Evolutionary conservation across 2,329 filamentous ascomycete genomes (phyloP).

Genomic region (Graphiopsis chlorocephala): DNA sequence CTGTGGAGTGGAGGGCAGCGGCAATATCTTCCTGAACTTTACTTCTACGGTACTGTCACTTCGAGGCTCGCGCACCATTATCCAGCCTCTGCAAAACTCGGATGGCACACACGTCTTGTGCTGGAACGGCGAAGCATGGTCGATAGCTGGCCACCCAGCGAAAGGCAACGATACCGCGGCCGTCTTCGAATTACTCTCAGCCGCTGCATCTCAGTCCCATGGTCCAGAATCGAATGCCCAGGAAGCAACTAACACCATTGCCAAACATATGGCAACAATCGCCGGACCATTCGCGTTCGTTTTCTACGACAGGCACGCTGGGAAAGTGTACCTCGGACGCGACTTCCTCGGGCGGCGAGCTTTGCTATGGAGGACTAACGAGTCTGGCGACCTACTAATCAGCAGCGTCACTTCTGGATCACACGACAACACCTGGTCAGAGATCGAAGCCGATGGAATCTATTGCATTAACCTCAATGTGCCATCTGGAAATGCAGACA

Average conservation of each 20-base stretch:
- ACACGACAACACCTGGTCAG: constrained; percentile 58
- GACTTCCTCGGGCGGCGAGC: constrained; percentile 87
- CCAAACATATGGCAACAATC: constrained; percentile 19
- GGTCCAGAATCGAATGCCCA: too few species aligned
- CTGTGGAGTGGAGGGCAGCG: too few species aligned
- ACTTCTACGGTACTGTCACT: constrained; percentile 86
- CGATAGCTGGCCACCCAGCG: constrained; percentile 58
- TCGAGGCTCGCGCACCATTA: constrained; percentile 68
- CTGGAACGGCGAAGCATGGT: constrained; percentile 99
- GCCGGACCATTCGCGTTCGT: constrained; percentile 84
- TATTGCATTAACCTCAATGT: constrained; percentile 61
- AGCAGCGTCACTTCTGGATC: constrained; percentile 67
- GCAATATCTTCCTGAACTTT: constrained; percentile 55
- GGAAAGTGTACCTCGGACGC: constrained; percentile 73
- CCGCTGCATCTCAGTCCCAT: neutral
- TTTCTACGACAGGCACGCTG: constrained; percentile 65
- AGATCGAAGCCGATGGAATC: constrained; percentile 82
- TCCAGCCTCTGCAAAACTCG: constrained; percentile 68
- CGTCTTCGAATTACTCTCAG: constrained; percentile 59
- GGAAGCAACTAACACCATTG: neutral
- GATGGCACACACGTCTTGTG: constrained; percentile 67
- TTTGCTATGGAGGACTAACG: constrained; percentile 57
- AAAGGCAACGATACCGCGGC: constrained; percentile 73
- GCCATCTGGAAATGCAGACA: neutral
- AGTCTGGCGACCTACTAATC: constrained; percentile 56